phyloP scores from a whole-genome alignment of 2,329 filamentous ascomycete species.

The Pezizomycotina sp. region DNA sequence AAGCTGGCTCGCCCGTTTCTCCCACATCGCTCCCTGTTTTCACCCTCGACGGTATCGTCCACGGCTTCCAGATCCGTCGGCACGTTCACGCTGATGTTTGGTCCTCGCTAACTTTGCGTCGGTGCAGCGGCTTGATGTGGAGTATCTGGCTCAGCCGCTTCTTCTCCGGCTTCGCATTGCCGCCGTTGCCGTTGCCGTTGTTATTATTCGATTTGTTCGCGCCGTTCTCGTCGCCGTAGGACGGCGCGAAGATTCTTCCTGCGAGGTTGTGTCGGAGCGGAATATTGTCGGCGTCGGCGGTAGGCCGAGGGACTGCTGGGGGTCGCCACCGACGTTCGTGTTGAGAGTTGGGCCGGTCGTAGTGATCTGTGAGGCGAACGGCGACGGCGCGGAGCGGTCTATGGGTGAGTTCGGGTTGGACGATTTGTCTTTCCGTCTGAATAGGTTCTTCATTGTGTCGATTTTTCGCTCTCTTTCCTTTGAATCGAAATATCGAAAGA shows the following conservation, averaged over 20 bases:
- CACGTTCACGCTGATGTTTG: conserved; percentile 10
- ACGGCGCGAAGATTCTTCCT: conserved; percentile 61
- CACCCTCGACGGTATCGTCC: conserved; percentile 8
- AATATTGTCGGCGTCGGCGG: too few relatives aligned
- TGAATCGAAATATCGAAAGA: too few relatives aligned
- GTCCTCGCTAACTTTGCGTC: not conserved
- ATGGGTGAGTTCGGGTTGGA: too few relatives aligned
- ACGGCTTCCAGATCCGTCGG: conserved; percentile 10
- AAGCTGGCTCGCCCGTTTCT: conserved; percentile 18
- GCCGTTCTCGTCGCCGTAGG: conserved; percentile 32
- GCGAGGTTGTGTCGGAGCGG: conserved; percentile 62
- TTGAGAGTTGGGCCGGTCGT: too few relatives aligned
- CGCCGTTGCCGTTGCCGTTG: conserved; percentile 9
- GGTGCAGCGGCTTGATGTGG: conserved; percentile 10
- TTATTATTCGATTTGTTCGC: conserved; percentile 12
- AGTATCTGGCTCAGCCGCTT: conserved; percentile 26
- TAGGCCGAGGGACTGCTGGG: too few relatives aligned
- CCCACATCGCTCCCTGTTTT: conserved; percentile 18
- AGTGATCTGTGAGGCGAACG: too few relatives aligned
- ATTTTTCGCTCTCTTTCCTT: too few relatives aligned
- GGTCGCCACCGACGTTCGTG: too few relatives aligned
- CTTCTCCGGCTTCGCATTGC: conserved; percentile 17
- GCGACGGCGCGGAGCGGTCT: too few relatives aligned
- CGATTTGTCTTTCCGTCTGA: too few relatives aligned
- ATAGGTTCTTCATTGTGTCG: too few relatives aligned